These are phyloP conservation scores for Tillandsia fasciculata DNA, from an alignment of 176 grass and related monocot genomes.

Conservation along the genomic window DNA sequence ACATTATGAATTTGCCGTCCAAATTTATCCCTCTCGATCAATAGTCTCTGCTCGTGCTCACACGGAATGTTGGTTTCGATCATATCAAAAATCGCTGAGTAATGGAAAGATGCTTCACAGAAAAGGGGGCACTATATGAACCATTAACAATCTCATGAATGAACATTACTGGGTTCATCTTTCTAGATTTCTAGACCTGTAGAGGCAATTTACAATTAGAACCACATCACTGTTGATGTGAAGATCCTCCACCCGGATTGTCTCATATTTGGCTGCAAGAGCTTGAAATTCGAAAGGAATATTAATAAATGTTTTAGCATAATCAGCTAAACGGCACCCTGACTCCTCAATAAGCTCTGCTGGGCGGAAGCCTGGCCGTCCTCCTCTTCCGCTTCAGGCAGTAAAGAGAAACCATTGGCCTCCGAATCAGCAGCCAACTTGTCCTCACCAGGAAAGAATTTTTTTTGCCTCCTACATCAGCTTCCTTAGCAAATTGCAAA, in stretches of 20 bases:
- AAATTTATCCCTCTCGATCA: constrained; percentile 70
- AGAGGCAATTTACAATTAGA: constrained; percentile 54
- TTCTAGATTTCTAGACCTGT: constrained; percentile 43
- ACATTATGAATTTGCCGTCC: constrained; percentile 58
- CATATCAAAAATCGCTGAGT: constrained; percentile 63
- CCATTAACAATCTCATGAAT: constrained; percentile 64
- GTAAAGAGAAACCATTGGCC: neutral
- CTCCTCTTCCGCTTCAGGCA: neutral
- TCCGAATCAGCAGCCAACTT: constrained; percentile 15
- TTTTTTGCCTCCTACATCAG: constrained; percentile 32
- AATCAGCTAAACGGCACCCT: constrained; percentile 42
- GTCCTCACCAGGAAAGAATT: constrained; percentile 37
- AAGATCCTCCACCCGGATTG: constrained; percentile 41
- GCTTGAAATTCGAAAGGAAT: constrained; percentile 50
- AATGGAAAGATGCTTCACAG: constrained; percentile 63
- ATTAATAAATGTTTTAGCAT: constrained; percentile 32
- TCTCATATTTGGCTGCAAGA: constrained; percentile 55
- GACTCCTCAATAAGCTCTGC: constrained; percentile 52
- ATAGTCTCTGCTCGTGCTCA: constrained; percentile 48
- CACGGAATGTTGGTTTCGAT: constrained; percentile 57
- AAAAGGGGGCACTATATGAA: constrained; percentile 73
- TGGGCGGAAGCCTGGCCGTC: constrained; percentile 65
- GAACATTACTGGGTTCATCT: constrained; percentile 51
- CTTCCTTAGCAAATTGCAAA: constrained; percentile 32
- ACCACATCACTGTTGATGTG: constrained; percentile 45